Evolutionary conservation across 257 asterid genomes (phyloP), one percentile per base, ranked within the genome.

Genomic region (Ophiorrhiza pumila): DNA sequence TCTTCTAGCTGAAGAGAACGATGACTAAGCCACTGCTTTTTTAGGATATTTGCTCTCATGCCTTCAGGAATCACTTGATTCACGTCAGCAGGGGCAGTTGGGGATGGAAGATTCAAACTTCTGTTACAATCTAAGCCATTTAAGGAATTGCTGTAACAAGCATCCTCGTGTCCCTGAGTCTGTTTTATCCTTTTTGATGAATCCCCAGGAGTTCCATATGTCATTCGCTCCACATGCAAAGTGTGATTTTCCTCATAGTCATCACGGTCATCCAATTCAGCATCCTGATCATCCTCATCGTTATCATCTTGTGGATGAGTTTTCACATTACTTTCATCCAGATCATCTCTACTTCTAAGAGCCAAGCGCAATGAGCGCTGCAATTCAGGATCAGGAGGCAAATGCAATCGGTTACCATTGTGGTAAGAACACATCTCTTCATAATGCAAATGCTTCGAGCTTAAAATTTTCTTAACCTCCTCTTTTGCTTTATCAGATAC

Each of bases 391-490:
- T 91, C 96, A 0, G 87, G 86, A 0, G 97, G 96, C 50, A 91
- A 84, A 76, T 89, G 93, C 78, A 91, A 76, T 11, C 93, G 81
- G 77, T 91, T 92, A 59, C 87, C 85, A 34, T 92, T 92, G 73
- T 87, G 96, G 78, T 90, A 90, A 31, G 98, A 92, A 68, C 98
- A 90, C 98, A 92, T 92, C 78, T 92, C 98, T 70, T 92, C 98
- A n/a, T 90, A 92, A 62, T 88, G 93, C 82, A 92, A 77, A 80
- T 92, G 96, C 86, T 90, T 90, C 5, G 96, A 92, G 74, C 94
- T 84, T 71, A 91, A 58, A 22, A 91, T 89, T 73, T 91, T 89
- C 55, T 89, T 82, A 15, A 89, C 97, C 68, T 90, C 96, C 59
- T 92, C 96, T 74, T 92, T 92, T 1, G 82, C 81, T 79, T 90